These are phyloP conservation scores for Dichomitus squalens DNA, from an alignment of 1,284 basidiomycete species.

Conservation along the genomic window DNA sequence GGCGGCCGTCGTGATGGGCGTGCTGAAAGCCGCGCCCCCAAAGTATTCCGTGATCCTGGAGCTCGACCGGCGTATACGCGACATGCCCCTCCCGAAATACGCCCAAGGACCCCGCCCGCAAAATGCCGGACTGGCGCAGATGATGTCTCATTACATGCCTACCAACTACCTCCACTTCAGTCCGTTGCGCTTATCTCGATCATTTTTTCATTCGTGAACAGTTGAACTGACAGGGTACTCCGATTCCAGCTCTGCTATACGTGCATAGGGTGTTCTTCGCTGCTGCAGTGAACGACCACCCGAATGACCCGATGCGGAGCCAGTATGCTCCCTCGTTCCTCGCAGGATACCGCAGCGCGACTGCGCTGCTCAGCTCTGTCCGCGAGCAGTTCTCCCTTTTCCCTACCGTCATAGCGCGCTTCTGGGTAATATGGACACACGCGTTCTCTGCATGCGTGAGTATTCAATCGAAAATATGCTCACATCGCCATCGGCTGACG, in stretches of 20 bases:
- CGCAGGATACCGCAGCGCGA: slow-evolving; percentile 69
- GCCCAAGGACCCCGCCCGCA: slow-evolving; percentile 38
- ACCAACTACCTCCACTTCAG: slow-evolving; percentile 67
- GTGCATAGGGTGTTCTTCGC: slow-evolving; percentile 71
- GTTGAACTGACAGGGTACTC: background rate
- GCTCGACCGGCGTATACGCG: slow-evolving; percentile 34
- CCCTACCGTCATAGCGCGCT: slow-evolving; percentile 47
- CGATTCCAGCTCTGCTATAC: slow-evolving; percentile 50
- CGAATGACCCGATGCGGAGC: slow-evolving; percentile 57
- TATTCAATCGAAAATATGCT: slow-evolving; percentile 9
- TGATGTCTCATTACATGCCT: slow-evolving; percentile 50
- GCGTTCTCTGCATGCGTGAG: slow-evolving; percentile 63
- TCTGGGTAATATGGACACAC: slow-evolving; percentile 62
- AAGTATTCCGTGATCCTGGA: slow-evolving; percentile 41
- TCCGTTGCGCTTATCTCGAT: slow-evolving; percentile 34
- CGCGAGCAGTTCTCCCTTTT: slow-evolving; percentile 44
- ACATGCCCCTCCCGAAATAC: slow-evolving; percentile 35
- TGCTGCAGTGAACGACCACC: slow-evolving; percentile 60
- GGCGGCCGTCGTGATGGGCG: slow-evolving; percentile 63
- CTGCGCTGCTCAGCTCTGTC: slow-evolving; percentile 54
- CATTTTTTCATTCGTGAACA: background rate
- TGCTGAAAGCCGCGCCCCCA: slow-evolving; percentile 64
- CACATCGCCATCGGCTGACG: background rate
- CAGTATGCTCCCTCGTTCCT: slow-evolving; percentile 67
- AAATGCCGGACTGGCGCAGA: slow-evolving; percentile 48